Conservation (phyloP, 345 rosid species). For the Camelina hispida region DNA sequence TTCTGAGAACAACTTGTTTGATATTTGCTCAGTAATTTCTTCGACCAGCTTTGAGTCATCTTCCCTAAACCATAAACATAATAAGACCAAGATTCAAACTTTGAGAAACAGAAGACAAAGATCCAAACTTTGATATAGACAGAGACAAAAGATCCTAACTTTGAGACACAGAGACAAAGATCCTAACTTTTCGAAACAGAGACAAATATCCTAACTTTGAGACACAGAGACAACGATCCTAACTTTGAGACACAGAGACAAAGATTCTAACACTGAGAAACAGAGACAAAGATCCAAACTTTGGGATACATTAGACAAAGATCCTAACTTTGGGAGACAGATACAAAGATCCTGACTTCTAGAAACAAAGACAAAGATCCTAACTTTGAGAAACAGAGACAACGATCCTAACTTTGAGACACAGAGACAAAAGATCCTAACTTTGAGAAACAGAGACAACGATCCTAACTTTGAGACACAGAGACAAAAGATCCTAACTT, state of each 20-base stretch:
- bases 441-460: background rate
- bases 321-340: background rate
- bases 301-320: background rate
- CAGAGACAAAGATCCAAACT: background rate
- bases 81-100: background rate
- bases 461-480: background rate
- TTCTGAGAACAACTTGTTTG: slow-evolving; percentile 22
- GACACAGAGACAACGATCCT: background rate
- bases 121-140: background rate
- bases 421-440: background rate
- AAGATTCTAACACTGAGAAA: background rate
- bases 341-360: background rate
- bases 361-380: background rate
- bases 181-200: background rate
- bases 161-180: background rate
- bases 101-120: background rate
- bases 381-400: background rate
- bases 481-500: background rate
- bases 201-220: background rate
- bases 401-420: background rate
- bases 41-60: slow-evolving; percentile 45
- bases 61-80: slow-evolving; percentile 21
- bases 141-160: background rate
- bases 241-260: background rate
- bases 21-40: slow-evolving; percentile 23